Conservation (phyloP, 768 basidiomycete species). For the Macrolepiota dolichaula region DNA sequence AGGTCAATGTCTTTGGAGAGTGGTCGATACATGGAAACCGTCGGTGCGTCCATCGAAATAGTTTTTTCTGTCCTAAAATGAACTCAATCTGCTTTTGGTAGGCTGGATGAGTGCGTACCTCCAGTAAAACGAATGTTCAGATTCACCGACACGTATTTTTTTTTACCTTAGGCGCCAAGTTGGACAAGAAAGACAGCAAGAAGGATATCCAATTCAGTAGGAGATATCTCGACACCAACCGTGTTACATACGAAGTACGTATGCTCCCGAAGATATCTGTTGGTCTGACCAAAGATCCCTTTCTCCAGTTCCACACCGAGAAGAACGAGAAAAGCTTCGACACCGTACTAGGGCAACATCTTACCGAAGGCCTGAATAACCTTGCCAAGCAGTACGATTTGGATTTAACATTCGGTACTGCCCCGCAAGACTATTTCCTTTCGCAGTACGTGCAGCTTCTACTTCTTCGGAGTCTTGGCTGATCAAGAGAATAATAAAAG, state of each 20-base stretch:
- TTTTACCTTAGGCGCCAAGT: conserved; percentile 42
- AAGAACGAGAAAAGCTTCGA: conserved; percentile 55
- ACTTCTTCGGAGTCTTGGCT: not conserved
- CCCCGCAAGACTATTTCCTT: conserved; percentile 75
- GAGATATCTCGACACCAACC: conserved; percentile 78
- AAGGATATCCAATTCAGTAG: conserved; percentile 61
- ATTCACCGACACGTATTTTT: conserved; percentile 1
- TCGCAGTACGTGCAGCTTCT: conserved; percentile 38
- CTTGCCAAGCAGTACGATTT: conserved; percentile 63
- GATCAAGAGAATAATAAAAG: conserved; percentile 27
- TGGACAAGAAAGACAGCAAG: conserved; percentile 35
- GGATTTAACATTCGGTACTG: conserved; percentile 58
- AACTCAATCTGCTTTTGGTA: conserved; percentile 14
- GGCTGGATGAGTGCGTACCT: conserved; percentile 61
- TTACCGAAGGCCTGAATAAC: conserved; percentile 52
- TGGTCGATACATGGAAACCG: conserved; percentile 90
- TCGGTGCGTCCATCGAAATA: conserved; percentile 45
- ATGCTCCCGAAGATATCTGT: not conserved
- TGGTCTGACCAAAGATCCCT: not conserved
- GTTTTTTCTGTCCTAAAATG: not conserved
- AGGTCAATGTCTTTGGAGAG: conserved; percentile 80
- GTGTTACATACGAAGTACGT: conserved; percentile 67
- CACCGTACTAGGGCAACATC: conserved; percentile 46
- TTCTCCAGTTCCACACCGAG: conserved; percentile 61
- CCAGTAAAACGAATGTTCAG: not conserved